Percentiles rank a stretch among this genome's conserved stretches.
These are phyloP conservation scores for Triangularia verruculosa DNA, from an alignment of 2,329 filamentous ascomycete genomes.

Conservation along the genomic window DNA sequence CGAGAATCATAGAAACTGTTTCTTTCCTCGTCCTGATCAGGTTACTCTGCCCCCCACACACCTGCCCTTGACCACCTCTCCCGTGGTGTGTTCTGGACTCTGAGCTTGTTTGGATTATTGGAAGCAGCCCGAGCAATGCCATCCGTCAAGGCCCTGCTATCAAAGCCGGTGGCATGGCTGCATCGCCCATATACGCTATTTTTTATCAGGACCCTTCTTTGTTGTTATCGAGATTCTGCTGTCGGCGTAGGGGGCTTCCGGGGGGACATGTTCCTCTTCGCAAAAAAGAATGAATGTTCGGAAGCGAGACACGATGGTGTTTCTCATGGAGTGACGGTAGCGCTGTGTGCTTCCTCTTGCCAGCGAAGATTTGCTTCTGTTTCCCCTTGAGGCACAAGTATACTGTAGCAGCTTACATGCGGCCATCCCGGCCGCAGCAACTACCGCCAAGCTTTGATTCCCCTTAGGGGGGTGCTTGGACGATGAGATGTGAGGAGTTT, in stretches of 20 bases:
- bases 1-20: conserved; percentile 17
- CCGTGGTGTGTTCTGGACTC: conserved; percentile 16
- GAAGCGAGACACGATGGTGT: not conserved
- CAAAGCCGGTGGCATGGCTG: conserved; percentile 4
- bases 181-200: conserved; percentile 5
- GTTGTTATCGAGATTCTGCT: not conserved
- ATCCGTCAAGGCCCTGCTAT: conserved; percentile 8
- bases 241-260: not conserved
- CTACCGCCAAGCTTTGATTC: conserved; percentile 20
- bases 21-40: conserved; percentile 10
- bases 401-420: too few relatives aligned
- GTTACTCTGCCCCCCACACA: conserved; percentile 14
- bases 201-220: conserved; percentile 6
- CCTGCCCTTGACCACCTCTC: not conserved
- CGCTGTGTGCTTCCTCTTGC: not conserved
- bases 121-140: conserved; percentile 2
- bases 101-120: conserved; percentile 15
- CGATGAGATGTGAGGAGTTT: not conserved
- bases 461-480: conserved; percentile 5
- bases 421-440: conserved; percentile 19
- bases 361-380: conserved; percentile 16
- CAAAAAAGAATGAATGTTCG: not conserved
- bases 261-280: not conserved
- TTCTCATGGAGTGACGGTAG: conserved; percentile 7
- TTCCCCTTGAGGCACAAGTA: conserved; percentile 9